phyloP scores from a whole-genome alignment of 1,284 basidiomycete species.

The Melampsora abietis-canadensis region DNA sequence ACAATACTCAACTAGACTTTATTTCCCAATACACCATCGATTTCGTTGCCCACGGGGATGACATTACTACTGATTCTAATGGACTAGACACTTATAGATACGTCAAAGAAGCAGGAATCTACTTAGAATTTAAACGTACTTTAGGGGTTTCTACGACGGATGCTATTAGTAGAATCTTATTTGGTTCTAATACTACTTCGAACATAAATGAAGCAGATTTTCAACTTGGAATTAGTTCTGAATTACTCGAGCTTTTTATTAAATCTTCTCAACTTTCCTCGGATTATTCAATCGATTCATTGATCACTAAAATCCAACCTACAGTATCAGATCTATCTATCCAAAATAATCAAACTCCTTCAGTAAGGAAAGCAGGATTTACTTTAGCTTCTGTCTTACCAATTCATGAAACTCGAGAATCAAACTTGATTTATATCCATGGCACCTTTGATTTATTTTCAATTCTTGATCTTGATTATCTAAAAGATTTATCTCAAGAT shows the following conservation, averaged over 20 bases:
- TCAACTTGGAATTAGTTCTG: conserved; percentile 4
- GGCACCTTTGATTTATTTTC: conserved; percentile 37
- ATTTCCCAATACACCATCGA: conserved; percentile 17
- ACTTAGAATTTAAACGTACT: conserved; percentile 22
- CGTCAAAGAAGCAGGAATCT: conserved; percentile 36
- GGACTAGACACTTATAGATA: conserved; percentile 29
- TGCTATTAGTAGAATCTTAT: conserved; percentile 18
- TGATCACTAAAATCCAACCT: not conserved
- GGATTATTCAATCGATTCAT: conserved; percentile 2
- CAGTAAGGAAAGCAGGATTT: not conserved
- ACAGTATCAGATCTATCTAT: not conserved
- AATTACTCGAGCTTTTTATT: conserved; percentile 18
- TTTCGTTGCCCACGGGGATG: conserved; percentile 39
- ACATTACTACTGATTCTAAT: conserved; percentile 18
- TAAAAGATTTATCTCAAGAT: conserved; percentile 17
- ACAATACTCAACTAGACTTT: conserved; percentile 23
- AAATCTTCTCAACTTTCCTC: not conserved
- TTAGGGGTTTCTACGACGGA: conserved; percentile 25
- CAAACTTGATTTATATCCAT: conserved; percentile 14
- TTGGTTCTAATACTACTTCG: not conserved
- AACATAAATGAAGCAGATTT: too few relatives aligned
- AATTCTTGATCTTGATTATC: conserved; percentile 6
- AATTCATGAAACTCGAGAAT: not conserved
- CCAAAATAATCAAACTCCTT: not conserved
- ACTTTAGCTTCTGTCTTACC: conserved; percentile 13